phyloP scores from a whole-genome alignment of 345 rosid species.

The Boechera retrofracta region DNA sequence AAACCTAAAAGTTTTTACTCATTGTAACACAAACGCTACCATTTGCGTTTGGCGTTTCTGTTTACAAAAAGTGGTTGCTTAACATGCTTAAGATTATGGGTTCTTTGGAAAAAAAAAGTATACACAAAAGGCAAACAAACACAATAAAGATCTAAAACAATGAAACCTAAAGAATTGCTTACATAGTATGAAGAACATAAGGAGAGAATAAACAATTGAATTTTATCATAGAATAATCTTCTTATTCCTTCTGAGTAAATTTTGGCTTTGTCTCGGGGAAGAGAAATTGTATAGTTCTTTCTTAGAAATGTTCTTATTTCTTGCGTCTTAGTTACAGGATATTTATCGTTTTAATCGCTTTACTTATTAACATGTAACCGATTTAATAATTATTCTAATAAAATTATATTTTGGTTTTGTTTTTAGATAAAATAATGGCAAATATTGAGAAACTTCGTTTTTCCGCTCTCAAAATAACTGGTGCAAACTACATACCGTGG shows the following conservation, averaged over 20 bases:
- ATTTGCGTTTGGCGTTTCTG: neutral
- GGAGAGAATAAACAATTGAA: neutral
- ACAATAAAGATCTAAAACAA: neutral
- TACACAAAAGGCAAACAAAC: neutral
- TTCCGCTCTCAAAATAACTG: no score
- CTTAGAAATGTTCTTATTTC: neutral
- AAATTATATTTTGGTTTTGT: no score
- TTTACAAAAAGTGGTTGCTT: neutral
- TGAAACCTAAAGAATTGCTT: neutral
- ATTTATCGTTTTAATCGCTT: no score
- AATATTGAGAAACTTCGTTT: no score
- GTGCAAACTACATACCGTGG: no score
- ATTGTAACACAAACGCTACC: neutral
- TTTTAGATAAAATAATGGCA: no score
- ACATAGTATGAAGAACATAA: neutral
- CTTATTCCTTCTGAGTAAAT: neutral
- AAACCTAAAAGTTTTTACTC: neutral
- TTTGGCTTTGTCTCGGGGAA: neutral
- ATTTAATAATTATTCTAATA: no score
- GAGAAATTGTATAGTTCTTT: neutral
- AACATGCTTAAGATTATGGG: neutral
- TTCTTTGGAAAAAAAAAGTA: neutral
- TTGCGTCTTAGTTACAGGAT: neutral
- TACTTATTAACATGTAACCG: no score
- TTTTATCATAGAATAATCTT: neutral